Evolutionary conservation across 2,329 filamentous ascomycete species (phyloP).

Genomic region (Colletotrichum sp.): DNA sequence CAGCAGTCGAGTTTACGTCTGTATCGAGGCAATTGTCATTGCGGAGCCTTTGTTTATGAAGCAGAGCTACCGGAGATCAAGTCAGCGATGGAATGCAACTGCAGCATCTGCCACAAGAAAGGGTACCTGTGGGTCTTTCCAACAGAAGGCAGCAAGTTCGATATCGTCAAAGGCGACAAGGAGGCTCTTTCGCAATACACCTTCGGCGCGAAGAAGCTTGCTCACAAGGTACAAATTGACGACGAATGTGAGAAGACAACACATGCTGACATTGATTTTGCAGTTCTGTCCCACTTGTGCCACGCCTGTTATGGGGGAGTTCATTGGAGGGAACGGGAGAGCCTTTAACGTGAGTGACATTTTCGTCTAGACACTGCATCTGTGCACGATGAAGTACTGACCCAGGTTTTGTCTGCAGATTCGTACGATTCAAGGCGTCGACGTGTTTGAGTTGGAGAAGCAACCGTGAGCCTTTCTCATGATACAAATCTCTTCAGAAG

Average conservation of each 20-base stretch:
- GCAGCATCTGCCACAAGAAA: slow-evolving; percentile 66
- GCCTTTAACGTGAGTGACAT: slow-evolving; percentile 46
- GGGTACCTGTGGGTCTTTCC: slow-evolving; percentile 45
- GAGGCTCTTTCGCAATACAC: slow-evolving; percentile 46
- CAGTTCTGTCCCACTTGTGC: slow-evolving; percentile 60
- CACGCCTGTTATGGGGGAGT: slow-evolving; percentile 40
- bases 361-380: background rate
- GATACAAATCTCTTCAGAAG: fast-evolving
- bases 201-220: slow-evolving; percentile 42
- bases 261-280: background rate
- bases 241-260: background rate
- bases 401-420: slow-evolving; percentile 28
- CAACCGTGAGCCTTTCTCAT: slow-evolving; percentile 33
- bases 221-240: slow-evolving; percentile 45
- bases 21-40: slow-evolving; percentile 64
- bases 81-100: slow-evolving; percentile 63
- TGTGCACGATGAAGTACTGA: background rate
- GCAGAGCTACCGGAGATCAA: slow-evolving; percentile 61
- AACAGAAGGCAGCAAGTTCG: slow-evolving; percentile 33
- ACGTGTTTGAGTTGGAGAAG: slow-evolving; percentile 43
- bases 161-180: slow-evolving; percentile 49
- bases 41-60: slow-evolving; percentile 57
- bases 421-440: slow-evolving; percentile 46
- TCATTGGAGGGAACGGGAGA: slow-evolving; percentile 27
- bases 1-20: background rate